Conservation (phyloP, 441 rosid species). For the Brassica hybrid region DNA sequence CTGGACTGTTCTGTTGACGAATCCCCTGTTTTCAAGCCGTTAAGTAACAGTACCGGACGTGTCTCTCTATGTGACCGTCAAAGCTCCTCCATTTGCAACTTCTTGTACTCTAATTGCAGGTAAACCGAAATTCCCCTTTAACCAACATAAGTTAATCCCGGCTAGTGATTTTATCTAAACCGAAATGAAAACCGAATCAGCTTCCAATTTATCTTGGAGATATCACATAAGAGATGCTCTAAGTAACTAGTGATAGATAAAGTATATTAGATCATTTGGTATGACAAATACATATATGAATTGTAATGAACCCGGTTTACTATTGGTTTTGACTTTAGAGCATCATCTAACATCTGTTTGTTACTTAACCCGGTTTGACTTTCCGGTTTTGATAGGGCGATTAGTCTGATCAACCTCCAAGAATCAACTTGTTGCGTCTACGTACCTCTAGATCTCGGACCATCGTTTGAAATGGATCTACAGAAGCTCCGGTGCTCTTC, state of each 20-base stretch:
- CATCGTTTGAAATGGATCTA: slow-evolving; percentile 77
- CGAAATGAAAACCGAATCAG: not conserved
- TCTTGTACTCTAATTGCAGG: slow-evolving; percentile 65
- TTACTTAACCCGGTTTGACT: not conserved
- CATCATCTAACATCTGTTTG: not conserved
- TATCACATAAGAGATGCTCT: not conserved
- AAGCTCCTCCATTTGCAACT: slow-evolving; percentile 82
- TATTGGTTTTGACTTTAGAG: not conserved
- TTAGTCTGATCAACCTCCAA: slow-evolving; percentile 70
- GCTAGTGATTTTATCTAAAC: slow-evolving; percentile 14
- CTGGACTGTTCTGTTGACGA: slow-evolving; percentile 81
- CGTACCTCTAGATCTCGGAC: slow-evolving; percentile 87
- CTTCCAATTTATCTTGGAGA: not conserved
- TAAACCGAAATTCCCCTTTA: not conserved
- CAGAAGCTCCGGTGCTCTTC: slow-evolving; percentile 69
- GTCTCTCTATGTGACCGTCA: slow-evolving; percentile 73
- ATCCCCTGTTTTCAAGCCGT: slow-evolving; percentile 72
- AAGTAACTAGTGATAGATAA: not conserved
- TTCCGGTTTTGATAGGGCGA: slow-evolving; percentile 54
- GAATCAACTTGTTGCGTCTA: slow-evolving; percentile 89
- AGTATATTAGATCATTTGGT: too few species aligned
- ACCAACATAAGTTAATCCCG: slow-evolving; percentile 16
- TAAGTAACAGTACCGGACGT: slow-evolving; percentile 56
- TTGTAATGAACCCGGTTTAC: not conserved
- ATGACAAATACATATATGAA: not conserved